Percentiles rank a stretch among this genome's conserved stretches.
Conservation (phyloP, 2,329 filamentous ascomycete species). For the Dendryphion nanum region DNA sequence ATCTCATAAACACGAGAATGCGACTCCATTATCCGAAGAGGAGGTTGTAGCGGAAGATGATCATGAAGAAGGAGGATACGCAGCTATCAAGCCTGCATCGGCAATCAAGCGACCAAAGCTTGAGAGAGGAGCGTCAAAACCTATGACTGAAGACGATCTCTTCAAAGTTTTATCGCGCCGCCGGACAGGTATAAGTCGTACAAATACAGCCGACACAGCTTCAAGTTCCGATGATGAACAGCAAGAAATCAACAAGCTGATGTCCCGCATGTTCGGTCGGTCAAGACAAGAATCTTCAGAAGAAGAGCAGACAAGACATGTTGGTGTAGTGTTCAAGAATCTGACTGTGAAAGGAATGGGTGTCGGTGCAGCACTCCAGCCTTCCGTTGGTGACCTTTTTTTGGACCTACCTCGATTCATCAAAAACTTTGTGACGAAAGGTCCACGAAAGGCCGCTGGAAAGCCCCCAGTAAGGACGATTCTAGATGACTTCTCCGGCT, state of each 20-base stretch:
- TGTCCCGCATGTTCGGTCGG: slow-evolving; percentile 70
- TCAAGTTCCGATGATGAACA: slow-evolving; percentile 38
- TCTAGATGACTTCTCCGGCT: slow-evolving; percentile 64
- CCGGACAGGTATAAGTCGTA: slow-evolving; percentile 41
- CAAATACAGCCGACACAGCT: slow-evolving; percentile 22
- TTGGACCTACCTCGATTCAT: slow-evolving; percentile 55
- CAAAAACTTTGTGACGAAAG: slow-evolving; percentile 51
- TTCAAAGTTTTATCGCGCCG: slow-evolving; percentile 51
- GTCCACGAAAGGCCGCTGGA: slow-evolving; percentile 35
- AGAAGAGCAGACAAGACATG: slow-evolving; percentile 67
- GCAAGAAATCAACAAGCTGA: slow-evolving; percentile 59
- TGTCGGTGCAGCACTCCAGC: slow-evolving; percentile 62
- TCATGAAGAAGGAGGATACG: slow-evolving; percentile 16
- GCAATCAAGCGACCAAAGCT: slow-evolving; percentile 17
- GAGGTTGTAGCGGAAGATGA: slow-evolving; percentile 14
- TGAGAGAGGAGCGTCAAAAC: slow-evolving; percentile 19
- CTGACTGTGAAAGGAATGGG: slow-evolving; percentile 63
- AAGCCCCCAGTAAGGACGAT: slow-evolving; percentile 64
- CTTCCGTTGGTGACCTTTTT: slow-evolving; percentile 61
- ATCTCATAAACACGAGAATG: neutral
- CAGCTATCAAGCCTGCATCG: slow-evolving; percentile 19
- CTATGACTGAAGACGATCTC: slow-evolving; percentile 52
- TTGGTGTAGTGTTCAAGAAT: slow-evolving; percentile 65
- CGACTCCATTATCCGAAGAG: slow-evolving; percentile 4
- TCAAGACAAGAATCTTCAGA: slow-evolving; percentile 64